phyloP scores from a whole-genome alignment of 2,329 filamentous ascomycete species.

The Aspergillus glaucus region DNA sequence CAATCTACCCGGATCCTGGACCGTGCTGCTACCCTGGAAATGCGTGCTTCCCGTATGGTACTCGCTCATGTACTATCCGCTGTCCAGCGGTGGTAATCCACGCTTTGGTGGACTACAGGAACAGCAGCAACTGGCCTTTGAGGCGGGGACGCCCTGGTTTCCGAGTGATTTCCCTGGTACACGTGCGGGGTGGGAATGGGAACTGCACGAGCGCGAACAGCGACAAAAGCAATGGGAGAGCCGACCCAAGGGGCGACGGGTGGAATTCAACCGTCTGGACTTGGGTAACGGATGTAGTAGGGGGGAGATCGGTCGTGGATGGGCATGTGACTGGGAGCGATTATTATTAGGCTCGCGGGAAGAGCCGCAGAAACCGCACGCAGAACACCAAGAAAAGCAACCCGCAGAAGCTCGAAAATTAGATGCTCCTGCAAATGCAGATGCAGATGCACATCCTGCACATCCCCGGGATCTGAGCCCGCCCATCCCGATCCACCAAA shows the following conservation, averaged over 20 bases:
- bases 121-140: constrained; percentile 72
- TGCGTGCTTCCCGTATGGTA: constrained; percentile 84
- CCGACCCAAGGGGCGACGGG: constrained; percentile 73
- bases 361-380: constrained; percentile 12
- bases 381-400: too few relatives aligned
- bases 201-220: constrained; percentile 57
- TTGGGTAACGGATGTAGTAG: constrained; percentile 62
- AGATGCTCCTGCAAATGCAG: too few relatives aligned
- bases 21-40: constrained; percentile 80
- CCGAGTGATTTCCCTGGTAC: constrained; percentile 79
- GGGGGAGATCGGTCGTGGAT: constrained; percentile 76
- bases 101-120: constrained; percentile 78
- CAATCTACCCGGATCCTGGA: constrained; percentile 63
- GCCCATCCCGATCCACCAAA: too few relatives aligned
- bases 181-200: constrained; percentile 71
- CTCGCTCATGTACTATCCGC: constrained; percentile 71
- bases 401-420: too few relatives aligned
- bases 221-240: constrained; percentile 64
- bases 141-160: constrained; percentile 73
- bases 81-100: constrained; percentile 73
- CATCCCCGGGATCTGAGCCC: too few relatives aligned
- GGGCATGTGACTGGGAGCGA: constrained; percentile 75
- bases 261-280: constrained; percentile 67
- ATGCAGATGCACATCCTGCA: too few relatives aligned
- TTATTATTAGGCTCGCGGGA: constrained; percentile 46